These are phyloP conservation scores for Cicer judaicum DNA, from an alignment of 306 rosid genomes.

Conservation along the genomic window DNA sequence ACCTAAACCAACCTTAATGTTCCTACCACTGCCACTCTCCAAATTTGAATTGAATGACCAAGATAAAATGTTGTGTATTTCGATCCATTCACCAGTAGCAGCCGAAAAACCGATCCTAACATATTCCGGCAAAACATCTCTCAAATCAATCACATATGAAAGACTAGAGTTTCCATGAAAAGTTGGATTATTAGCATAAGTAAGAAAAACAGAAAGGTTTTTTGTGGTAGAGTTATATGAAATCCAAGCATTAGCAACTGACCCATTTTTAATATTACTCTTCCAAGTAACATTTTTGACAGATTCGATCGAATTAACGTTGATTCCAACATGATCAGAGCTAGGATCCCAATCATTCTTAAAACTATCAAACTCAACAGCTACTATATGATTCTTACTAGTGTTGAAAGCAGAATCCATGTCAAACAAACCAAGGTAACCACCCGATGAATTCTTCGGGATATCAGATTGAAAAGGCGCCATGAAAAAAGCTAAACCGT, in stretches of 20 bases:
- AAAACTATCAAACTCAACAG: slow-evolving; percentile 73
- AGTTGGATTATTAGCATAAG: slow-evolving; percentile 54
- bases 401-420: slow-evolving; percentile 38
- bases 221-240: slow-evolving; percentile 62
- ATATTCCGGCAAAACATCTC: slow-evolving; percentile 59
- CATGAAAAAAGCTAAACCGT: slow-evolving; percentile 73
- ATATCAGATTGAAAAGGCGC: slow-evolving; percentile 58
- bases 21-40: slow-evolving; percentile 30
- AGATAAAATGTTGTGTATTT: slow-evolving; percentile 59
- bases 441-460: slow-evolving; percentile 63
- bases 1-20: slow-evolving; percentile 35
- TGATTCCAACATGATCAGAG: slow-evolving; percentile 67
- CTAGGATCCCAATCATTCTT: slow-evolving; percentile 63
- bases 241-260: slow-evolving; percentile 66
- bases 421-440: slow-evolving; percentile 65
- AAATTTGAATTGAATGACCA: slow-evolving; percentile 81
- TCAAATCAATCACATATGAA: slow-evolving; percentile 60
- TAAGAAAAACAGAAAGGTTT: slow-evolving; percentile 65
- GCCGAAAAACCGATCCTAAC: slow-evolving; percentile 80
- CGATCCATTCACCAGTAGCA: slow-evolving; percentile 63
- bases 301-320: slow-evolving; percentile 66
- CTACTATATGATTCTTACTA: slow-evolving; percentile 60
- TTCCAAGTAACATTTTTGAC: slow-evolving; percentile 51
- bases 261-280: slow-evolving; percentile 56
- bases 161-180: slow-evolving; percentile 51